Conservation (phyloP, 1,139 yeast genomes). For the Magnusiomyces tetraspermus region DNA sequence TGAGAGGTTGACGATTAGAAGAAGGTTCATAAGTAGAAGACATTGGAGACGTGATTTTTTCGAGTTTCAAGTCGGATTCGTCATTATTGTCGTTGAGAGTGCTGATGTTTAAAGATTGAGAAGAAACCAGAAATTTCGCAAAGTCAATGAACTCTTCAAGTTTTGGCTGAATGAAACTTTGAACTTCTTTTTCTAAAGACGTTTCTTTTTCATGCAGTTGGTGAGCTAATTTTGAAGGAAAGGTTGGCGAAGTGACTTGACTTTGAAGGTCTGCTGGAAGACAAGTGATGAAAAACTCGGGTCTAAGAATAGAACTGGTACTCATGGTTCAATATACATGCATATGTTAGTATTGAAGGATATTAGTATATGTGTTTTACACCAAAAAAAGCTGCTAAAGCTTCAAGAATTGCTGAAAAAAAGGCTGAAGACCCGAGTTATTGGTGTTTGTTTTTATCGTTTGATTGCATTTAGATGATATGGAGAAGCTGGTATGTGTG, state of each 20-base stretch:
- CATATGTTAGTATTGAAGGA: too few relatives aligned
- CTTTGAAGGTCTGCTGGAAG: conserved; percentile 1
- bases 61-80: neutral
- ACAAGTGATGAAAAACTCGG: conserved; percentile 1
- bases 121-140: conserved; percentile 1
- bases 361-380: too few relatives aligned
- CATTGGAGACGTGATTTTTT: neutral
- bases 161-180: neutral
- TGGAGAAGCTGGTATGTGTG: too few relatives aligned
- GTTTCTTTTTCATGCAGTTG: conserved; percentile 6
- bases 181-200: neutral
- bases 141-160: conserved; percentile 1
- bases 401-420: too few relatives aligned
- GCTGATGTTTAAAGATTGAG: neutral
- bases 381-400: too few relatives aligned
- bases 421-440: too few relatives aligned
- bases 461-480: too few relatives aligned
- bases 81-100: neutral
- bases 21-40: neutral
- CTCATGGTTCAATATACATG: neutral
- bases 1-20: neutral
- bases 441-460: too few relatives aligned
- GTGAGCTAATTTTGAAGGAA: conserved; percentile 2
- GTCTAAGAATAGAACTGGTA: neutral
- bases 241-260: neutral